These are phyloP conservation scores for Dentipellis fragilis DNA, from an alignment of 768 basidiomycete genomes.

Conservation along the genomic window DNA sequence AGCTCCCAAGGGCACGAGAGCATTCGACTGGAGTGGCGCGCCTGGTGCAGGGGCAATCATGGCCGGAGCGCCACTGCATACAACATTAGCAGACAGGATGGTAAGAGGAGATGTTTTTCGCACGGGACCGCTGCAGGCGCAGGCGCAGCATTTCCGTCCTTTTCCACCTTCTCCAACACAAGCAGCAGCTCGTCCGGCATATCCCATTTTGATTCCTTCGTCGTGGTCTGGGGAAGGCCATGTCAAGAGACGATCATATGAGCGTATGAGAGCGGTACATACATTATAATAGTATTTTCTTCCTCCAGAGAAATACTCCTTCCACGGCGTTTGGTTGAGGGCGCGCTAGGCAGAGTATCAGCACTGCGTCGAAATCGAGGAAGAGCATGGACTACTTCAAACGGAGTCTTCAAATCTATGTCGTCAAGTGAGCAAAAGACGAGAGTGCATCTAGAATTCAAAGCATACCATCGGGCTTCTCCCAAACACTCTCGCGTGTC, in stretches of 20 bases:
- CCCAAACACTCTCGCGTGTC: conserved; percentile 91
- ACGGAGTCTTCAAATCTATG: conserved; percentile 79
- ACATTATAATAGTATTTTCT: conserved; percentile 90
- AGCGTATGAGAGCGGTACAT: conserved; percentile 13
- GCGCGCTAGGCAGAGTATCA: conserved; percentile 45
- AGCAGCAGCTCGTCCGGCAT: conserved; percentile 88
- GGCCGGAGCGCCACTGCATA: conserved; percentile 2
- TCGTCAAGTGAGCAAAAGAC: not conserved
- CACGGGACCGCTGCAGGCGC: conserved; percentile 14
- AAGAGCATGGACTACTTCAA: conserved; percentile 48
- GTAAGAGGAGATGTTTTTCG: not conserved
- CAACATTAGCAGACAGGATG: not conserved
- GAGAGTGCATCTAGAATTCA: not conserved
- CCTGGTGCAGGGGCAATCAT: conserved; percentile 2
- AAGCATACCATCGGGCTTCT: conserved; percentile 83
- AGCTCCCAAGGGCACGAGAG: conserved; percentile 8
- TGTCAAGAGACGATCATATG: no score
- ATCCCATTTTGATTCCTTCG: conserved; percentile 96
- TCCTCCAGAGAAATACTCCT: conserved; percentile 90
- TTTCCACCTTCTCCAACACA: conserved; percentile 79
- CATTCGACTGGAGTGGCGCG: conserved; percentile 20
- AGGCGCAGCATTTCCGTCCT: conserved; percentile 40
- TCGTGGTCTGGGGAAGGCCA: conserved; percentile 46
- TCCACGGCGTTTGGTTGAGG: conserved; percentile 87
- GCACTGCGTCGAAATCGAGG: no score